phyloP scores from a whole-genome alignment of 371 early-diverging fungal genomes.

The Mucor circinelloides region DNA sequence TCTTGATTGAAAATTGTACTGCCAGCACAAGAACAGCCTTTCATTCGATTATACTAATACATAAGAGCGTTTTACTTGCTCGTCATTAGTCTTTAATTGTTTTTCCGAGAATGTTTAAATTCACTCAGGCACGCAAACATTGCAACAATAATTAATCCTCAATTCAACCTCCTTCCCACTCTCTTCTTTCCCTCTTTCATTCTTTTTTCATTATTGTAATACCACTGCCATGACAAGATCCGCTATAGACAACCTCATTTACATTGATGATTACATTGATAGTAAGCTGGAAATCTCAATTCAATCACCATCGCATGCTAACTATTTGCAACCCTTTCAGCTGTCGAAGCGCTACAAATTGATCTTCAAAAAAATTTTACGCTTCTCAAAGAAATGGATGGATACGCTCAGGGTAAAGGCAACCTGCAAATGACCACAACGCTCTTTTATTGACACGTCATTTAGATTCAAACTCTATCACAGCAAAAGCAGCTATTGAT shows the following conservation, averaged over 20 bases:
- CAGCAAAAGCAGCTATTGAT: conserved; percentile 59
- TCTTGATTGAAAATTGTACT: background rate
- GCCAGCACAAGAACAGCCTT: too few species aligned
- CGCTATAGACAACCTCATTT: conserved; percentile 53
- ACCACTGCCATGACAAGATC: conserved; percentile 9
- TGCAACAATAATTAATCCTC: background rate
- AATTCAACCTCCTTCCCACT: background rate
- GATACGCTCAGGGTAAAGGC: conserved; percentile 71
- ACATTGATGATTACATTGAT: conserved; percentile 90
- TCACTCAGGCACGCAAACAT: background rate
- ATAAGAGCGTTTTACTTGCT: background rate
- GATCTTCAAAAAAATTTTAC: conserved; percentile 90
- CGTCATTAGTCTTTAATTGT: background rate
- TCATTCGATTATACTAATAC: background rate
- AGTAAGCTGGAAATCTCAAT: conserved; percentile 48
- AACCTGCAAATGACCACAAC: background rate
- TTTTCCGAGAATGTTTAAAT: background rate
- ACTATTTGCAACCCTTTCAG: conserved; percentile 32
- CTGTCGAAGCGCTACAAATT: conserved; percentile 84
- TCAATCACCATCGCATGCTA: background rate
- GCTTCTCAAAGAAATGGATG: conserved; percentile 87
- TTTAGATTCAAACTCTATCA: conserved; percentile 62
- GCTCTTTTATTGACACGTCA: background rate
- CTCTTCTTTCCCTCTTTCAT: background rate
- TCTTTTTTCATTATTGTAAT: background rate